Evolutionary conservation across 2,329 filamentous ascomycete species (phyloP), one percentile per base, ranked within the genome.

Genomic region (Microthyrium microscopicum): DNA sequence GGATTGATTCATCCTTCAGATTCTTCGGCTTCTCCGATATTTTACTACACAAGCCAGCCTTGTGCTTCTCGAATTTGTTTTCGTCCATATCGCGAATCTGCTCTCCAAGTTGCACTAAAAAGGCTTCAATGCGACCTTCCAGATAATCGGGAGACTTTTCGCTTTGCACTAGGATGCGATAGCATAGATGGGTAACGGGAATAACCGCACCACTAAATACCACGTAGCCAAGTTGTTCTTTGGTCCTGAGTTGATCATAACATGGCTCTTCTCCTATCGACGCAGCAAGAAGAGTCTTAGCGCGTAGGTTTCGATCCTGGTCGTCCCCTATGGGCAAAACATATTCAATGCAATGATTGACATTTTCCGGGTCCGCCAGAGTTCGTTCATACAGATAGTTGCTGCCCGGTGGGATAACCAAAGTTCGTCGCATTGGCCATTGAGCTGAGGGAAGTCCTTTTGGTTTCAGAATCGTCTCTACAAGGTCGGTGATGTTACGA

Each of bases 171-270:
- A 95, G 70, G 41, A 98, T 78, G 5, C 85, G 71, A 55, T 89
- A 89, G 1, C 81, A 82, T 2, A 54, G 50, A 46, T 82, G 77
- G 0, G 78, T 87, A 1, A 79, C 84, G n/a, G 73, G 61, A 35
- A 78, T 72, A 33, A 69, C 68, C 25, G 73, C 65, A 19, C 83
- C 81, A 31, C 80, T 87, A 56, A 87, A 93, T 1, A 98, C 87
- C 34, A 98, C 81, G 46, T 98, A 98, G 9, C 89, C 89, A 5
- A 98, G 75, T 56, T 98, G 87, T 54, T 98, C 87, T 56, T 95
- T 94, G 27, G 89, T 95, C 31, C 89, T 73, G 5, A 98, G 66
- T 53, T 92, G 84, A 55, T 98, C 83, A 50, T 95, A 98, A 6
- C 79, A 79, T 4, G 85, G 85, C 57, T 98, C 89, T 36, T 92